Evolutionary conservation across 1,284 basidiomycete genomes (phyloP).

Genomic region (Pyrrhoderma noxium): DNA sequence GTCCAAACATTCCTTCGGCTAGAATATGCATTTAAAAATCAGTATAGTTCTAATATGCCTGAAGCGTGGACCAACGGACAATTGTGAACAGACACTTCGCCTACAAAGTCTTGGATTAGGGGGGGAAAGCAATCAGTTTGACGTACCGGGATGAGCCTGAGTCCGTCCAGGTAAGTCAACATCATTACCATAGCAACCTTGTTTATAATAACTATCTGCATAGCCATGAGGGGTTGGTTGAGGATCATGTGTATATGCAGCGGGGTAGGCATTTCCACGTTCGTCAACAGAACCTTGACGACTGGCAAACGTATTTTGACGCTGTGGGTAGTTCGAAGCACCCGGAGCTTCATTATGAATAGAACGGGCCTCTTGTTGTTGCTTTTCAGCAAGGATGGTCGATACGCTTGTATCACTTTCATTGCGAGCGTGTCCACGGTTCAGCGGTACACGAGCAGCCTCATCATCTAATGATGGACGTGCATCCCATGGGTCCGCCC

Average conservation of each 20-base stretch:
- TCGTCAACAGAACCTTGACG: slow-evolving; percentile 17
- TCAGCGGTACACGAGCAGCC: slow-evolving; percentile 21
- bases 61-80: background rate
- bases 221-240: slow-evolving; percentile 33
- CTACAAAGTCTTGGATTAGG: background rate
- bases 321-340: slow-evolving; percentile 12
- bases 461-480: slow-evolving; percentile 45
- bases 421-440: slow-evolving; percentile 40
- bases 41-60: background rate
- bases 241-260: slow-evolving; percentile 39
- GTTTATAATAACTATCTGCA: slow-evolving; percentile 27
- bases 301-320: slow-evolving; percentile 21
- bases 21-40: slow-evolving; percentile 3
- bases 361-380: slow-evolving; percentile 35
- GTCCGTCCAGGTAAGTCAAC: slow-evolving; percentile 34
- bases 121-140: slow-evolving; percentile 1
- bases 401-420: slow-evolving; percentile 51
- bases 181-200: slow-evolving; percentile 22
- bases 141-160: slow-evolving; percentile 43
- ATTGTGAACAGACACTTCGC: background rate
- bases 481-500: slow-evolving; percentile 69
- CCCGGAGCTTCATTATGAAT: slow-evolving; percentile 21
- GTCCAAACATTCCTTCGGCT: slow-evolving; percentile 48
- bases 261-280: slow-evolving; percentile 17
- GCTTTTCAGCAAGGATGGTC: slow-evolving; percentile 45